phyloP scores from a whole-genome alignment of 2,329 filamentous ascomycete genomes.

The Aspergillus clavatus region DNA sequence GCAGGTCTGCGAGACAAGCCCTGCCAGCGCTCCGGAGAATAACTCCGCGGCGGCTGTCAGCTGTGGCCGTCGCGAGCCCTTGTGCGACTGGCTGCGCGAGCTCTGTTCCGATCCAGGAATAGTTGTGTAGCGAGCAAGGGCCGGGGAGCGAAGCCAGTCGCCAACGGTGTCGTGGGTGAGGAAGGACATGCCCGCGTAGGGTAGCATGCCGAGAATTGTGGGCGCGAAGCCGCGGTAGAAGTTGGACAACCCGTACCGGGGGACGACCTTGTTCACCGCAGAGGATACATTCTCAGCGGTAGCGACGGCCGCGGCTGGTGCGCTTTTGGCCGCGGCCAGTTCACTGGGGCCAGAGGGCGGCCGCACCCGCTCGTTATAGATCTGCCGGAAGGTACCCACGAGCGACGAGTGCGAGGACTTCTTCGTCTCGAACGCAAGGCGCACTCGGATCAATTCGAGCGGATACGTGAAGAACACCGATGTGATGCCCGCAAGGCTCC shows the following conservation, averaged over 20 bases:
- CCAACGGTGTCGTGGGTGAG: slow-evolving; percentile 88
- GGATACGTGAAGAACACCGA: slow-evolving; percentile 97
- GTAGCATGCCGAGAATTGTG: slow-evolving; percentile 89
- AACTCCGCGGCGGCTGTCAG: slow-evolving; percentile 85
- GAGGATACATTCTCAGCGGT: slow-evolving; percentile 32
- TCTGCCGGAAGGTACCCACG: slow-evolving; percentile 71
- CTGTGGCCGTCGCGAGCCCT: slow-evolving; percentile 58
- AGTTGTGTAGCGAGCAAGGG: slow-evolving; percentile 68
- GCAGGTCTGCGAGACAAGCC: slow-evolving; percentile 81
- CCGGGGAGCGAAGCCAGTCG: slow-evolving; percentile 70
- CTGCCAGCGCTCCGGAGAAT: slow-evolving; percentile 75
- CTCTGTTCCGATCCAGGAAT: slow-evolving; percentile 54
- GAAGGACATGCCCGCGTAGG: slow-evolving; percentile 93
- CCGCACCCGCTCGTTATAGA: slow-evolving; percentile 70
- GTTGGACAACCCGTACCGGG: slow-evolving; percentile 69
- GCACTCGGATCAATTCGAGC: slow-evolving; percentile 85
- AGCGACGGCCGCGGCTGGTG: slow-evolving; percentile 36
- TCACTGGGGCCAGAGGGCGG: slow-evolving; percentile 30
- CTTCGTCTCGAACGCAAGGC: slow-evolving; percentile 91
- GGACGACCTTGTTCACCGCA: slow-evolving; percentile 49
- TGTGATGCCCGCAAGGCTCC: slow-evolving; percentile 62
- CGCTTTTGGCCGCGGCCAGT: slow-evolving; percentile 40
- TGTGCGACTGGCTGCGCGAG: slow-evolving; percentile 30
- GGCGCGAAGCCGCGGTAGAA: slow-evolving; percentile 94
- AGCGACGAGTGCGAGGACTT: slow-evolving; percentile 65